These are phyloP conservation scores for Angomonas deanei DNA, from an alignment of 208 protist species.

Conservation along the genomic window DNA sequence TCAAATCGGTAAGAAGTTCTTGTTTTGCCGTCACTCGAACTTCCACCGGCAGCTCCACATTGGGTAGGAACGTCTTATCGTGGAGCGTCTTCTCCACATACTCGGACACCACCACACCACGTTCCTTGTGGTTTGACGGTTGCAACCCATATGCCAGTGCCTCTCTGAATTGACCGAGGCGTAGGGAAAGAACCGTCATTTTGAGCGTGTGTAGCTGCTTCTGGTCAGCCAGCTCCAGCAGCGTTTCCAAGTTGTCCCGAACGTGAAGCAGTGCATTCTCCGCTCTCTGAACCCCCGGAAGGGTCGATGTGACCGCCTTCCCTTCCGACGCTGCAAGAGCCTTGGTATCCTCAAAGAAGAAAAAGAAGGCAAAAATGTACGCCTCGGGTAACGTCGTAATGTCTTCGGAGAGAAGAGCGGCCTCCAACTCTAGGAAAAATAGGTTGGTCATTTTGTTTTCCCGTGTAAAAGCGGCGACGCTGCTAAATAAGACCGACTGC, in stretches of 20 bases:
- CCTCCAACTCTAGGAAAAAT: constrained; percentile 37
- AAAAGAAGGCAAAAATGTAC: constrained; percentile 45
- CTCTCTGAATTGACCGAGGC: constrained; percentile 40
- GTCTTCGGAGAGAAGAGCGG: constrained; percentile 26
- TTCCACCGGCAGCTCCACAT: constrained; percentile 17
- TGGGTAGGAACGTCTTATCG: constrained; percentile 22
- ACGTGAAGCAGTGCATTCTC: constrained; percentile 62
- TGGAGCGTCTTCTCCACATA: constrained; percentile 35
- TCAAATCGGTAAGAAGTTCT: constrained; percentile 13
- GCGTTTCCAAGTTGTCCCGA: constrained; percentile 25
- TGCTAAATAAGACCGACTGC: constrained; percentile 52
- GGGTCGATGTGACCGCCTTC: not conserved
- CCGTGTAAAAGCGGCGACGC: constrained; percentile 25
- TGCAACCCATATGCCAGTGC: constrained; percentile 39
- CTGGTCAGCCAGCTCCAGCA: constrained; percentile 39
- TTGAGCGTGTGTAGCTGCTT: constrained; percentile 35
- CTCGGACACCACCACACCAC: not conserved
- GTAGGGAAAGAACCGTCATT: constrained; percentile 39
- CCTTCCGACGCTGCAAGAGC: constrained; percentile 16
- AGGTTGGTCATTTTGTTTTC: constrained; percentile 14
- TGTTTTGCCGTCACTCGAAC: constrained; percentile 23
- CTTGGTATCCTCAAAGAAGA: constrained; percentile 23
- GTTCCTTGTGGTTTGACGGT: constrained; percentile 9
- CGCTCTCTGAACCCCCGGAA: constrained; percentile 12
- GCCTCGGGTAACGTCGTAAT: constrained; percentile 50